Percentiles rank a stretch among this genome's conserved stretches.
phyloP scores from a whole-genome alignment of 2,329 filamentous ascomycete species.

The Alternaria triticina region DNA sequence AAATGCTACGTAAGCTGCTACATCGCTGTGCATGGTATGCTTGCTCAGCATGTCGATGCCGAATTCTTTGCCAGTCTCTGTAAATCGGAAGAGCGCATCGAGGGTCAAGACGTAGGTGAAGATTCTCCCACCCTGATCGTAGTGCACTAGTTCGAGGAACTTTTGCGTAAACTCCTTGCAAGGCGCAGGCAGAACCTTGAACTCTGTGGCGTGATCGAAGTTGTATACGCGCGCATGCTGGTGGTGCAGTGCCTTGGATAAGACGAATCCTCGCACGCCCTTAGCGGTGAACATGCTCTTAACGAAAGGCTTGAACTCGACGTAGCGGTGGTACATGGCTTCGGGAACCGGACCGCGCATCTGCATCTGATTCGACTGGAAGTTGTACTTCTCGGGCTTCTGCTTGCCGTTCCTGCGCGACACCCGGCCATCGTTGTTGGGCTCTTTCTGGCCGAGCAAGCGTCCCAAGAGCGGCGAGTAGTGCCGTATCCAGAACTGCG shows the following conservation, averaged over 20 bases:
- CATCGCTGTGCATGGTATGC: slow-evolving; percentile 96
- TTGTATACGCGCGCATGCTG: slow-evolving; percentile 91
- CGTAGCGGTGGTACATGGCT: slow-evolving; percentile 86
- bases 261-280: slow-evolving; percentile 77
- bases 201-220: slow-evolving; percentile 77
- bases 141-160: slow-evolving; percentile 86
- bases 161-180: slow-evolving; percentile 74
- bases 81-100: slow-evolving; percentile 86
- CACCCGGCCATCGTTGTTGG: slow-evolving; percentile 47
- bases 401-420: slow-evolving; percentile 50
- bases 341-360: slow-evolving; percentile 81
- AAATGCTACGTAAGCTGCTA: slow-evolving; percentile 88
- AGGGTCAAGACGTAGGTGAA: slow-evolving; percentile 93
- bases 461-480: slow-evolving; percentile 89
- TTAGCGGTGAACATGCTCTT: slow-evolving; percentile 83
- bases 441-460: slow-evolving; percentile 70
- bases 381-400: slow-evolving; percentile 77
- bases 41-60: slow-evolving; percentile 92
- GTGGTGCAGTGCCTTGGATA: slow-evolving; percentile 86
- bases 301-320: slow-evolving; percentile 91
- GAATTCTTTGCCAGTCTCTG: slow-evolving; percentile 94
- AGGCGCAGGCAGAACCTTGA: slow-evolving; percentile 70
- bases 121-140: slow-evolving; percentile 81
- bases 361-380: slow-evolving; percentile 92
- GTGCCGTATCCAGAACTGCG: slow-evolving; percentile 79